Percentiles rank a stretch among this genome's conserved stretches.
Conservation (phyloP, 225 moss, liverwort and hornwort genomes). For the Straminergon stramineum region DNA sequence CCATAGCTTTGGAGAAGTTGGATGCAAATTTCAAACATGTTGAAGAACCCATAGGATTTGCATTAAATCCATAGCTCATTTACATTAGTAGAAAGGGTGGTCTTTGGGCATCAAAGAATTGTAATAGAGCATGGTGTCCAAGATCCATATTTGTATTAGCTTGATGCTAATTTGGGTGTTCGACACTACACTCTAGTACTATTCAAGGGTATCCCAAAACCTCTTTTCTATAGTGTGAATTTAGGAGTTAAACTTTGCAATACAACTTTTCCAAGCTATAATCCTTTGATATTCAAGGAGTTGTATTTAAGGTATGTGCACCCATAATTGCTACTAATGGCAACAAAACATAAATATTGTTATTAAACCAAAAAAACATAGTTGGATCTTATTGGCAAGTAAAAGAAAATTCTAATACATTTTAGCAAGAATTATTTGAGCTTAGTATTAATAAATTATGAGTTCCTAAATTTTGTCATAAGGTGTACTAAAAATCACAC, state of each 20-base stretch:
- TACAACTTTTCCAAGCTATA: not conserved
- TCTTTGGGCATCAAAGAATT: not conserved
- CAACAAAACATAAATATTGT: not conserved
- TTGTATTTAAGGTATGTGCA: not conserved
- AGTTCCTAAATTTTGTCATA: not conserved
- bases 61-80: not conserved
- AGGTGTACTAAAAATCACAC: not conserved
- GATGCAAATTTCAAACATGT: not conserved
- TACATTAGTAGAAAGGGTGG: not conserved
- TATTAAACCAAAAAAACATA: not conserved
- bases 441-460: not conserved
- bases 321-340: not conserved
- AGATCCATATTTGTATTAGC: no score
- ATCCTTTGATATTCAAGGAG: not conserved
- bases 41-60: rapidly evolving
- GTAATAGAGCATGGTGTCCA: not conserved
- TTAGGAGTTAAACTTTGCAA: not conserved
- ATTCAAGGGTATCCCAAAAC: no score
- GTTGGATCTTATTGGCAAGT: not conserved
- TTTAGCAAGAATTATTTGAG: rapidly evolving
- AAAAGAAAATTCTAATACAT: rapidly evolving
- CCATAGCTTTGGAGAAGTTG: no score
- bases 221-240: not conserved
- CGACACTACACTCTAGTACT: rapidly evolving
- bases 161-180: not conserved